Base-by-base conservation (phyloP, 768 basidiomycete species). In the Russula dissimulans region DNA sequence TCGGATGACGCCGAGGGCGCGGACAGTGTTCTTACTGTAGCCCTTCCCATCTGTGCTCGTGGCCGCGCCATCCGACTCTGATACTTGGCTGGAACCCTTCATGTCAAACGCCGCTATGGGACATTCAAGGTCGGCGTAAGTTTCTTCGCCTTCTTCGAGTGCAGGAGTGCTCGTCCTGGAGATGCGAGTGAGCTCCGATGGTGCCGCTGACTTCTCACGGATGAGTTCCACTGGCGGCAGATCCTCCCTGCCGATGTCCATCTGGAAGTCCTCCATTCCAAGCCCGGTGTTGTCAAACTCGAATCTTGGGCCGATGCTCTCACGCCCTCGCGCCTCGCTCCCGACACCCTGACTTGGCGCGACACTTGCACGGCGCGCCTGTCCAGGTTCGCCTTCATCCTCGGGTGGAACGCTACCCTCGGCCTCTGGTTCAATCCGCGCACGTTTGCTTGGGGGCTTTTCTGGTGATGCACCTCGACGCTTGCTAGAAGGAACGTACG, bases 11-110 rank as follows among this genome's bases (percentile, higher is more conserved):
- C 80, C 76, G 41, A 95, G 73, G 1, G 94, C 94, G 69, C 89
- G 91, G 56, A 89, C 78, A 0, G 93, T 97, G 68, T 95, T 95
- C 75, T 84, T 86, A 74, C 91, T 92, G 71, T 89, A 94, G 0
- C 87, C 87, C 66, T 85, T 86, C 46, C 82, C 78, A 41, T 87
- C 85, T 45, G 75, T 74, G 26, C 79, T 80, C 18, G 66, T 75
- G 5, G 73, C 69, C 5, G 76, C 69, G n/a, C 56, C 62, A 14
- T 63, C 60, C 29, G 65, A 34, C 4, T 69, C 74, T 46, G 71
- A 68, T 60, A 81, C 77, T 58, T 77, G 68, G 60, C 73, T 73
- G 67, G 84, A 80, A 45, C 76, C 76, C 66, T 84, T 81, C 34
- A 78, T 75, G 69, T 92, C 92, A 70, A 95, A 93, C 63, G 82